Evolutionary conservation across 2,329 filamentous ascomycete genomes (phyloP), one percentile per base, ranked within the genome.

Genomic region (Aspergillus aculeatinus): DNA sequence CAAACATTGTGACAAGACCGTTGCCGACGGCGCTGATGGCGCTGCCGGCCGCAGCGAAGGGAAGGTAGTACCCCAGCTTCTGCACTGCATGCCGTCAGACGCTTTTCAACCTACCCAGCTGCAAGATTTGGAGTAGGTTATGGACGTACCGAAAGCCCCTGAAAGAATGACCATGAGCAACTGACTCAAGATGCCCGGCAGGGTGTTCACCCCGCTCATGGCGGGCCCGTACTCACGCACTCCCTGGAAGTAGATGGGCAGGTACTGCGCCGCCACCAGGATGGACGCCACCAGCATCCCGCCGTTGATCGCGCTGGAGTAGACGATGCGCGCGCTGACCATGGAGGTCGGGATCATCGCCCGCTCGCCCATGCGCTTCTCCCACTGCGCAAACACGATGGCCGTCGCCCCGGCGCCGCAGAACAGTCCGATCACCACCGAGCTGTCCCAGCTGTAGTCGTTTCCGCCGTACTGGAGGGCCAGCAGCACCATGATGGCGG

Each of bases 301-400:
- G 10, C n/a, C 21, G 11, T 16, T 48, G 16, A 48, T 21, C 65
- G 21, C 72, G 63, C 62, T 79, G 72, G 64, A 79, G 73, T 51
- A 59, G 19, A 59, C 39, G 12, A 44, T 14, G 5, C 44, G 44
- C 11, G 27, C 47, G 19, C 76, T 66, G 47, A 72, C 72, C 14
- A 83, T 64, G 0, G 76, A 72, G 0, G 64, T 62, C n/a, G 68
- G 50, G 61, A 82, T 60, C 25, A 80, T 70, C 1, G 80, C 80
- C 5, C 72, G 67, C 14, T 82, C 79, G 5, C 72, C 74, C 10
- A 72, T 70, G 52, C 62, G 75, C 39, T 67, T 70, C 61, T 83
- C 75, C 21, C 70, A 48, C n/a, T 3, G n/a, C 21, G 21, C 6
- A 11, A 48, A 48, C 25, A 48, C n/a, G n/a, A 23, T 19, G 16